Base-by-base conservation (phyloP, 106 monocot genomes). In the Ottelia alismoides region DNA sequence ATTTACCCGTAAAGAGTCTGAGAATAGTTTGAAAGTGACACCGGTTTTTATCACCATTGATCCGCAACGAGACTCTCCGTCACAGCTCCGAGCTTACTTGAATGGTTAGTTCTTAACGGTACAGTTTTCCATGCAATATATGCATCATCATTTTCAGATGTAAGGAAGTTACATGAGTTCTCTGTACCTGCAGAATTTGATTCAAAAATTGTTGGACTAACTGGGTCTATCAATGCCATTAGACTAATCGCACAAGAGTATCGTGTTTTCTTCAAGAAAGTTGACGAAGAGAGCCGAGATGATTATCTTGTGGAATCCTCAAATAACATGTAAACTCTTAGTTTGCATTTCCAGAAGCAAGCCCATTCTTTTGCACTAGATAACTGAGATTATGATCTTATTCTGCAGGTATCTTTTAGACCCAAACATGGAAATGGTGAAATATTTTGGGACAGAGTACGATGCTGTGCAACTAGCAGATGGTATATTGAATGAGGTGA, bases 301-400 rank as follows among this genome's bases (percentile, higher is more conserved):
- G 96, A 98, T 60, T 89, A 98, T 66, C 84, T 98, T 55, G 65
- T 98, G 17, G 85, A 98, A 79, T 74, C 69, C 57, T 85, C 96
- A 68, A 69, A 89, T 32, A 82, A 82, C 64, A 98, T 85, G 96
- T 98, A 94, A 63, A 6, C n/a, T n/a, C n/a, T n/a, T n/a, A n/a
- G n/a, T n/a, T n/a, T n/a, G n/a, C n/a, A n/a, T n/a, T n/a, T n/a
- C n/a, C n/a, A n/a, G n/a, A n/a, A n/a, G n/a, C n/a, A n/a, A n/a
- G n/a, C n/a, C n/a, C n/a, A n/a, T n/a, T n/a, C n/a, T n/a, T n/a
- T n/a, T n/a, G n/a, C n/a, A n/a, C n/a, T n/a, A n/a, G n/a, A n/a
- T n/a, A n/a, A n/a, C n/a, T n/a, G n/a, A n/a, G n/a, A n/a, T n/a
- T n/a, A n/a, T n/a, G n/a, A n/a, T n/a, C n/a, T n/a, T n/a, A n/a